Percentiles rank a stretch among this genome's conserved stretches.
phyloP scores from a whole-genome alignment of 108 stramenopile species.

The Nannochloropsis gaditana region DNA sequence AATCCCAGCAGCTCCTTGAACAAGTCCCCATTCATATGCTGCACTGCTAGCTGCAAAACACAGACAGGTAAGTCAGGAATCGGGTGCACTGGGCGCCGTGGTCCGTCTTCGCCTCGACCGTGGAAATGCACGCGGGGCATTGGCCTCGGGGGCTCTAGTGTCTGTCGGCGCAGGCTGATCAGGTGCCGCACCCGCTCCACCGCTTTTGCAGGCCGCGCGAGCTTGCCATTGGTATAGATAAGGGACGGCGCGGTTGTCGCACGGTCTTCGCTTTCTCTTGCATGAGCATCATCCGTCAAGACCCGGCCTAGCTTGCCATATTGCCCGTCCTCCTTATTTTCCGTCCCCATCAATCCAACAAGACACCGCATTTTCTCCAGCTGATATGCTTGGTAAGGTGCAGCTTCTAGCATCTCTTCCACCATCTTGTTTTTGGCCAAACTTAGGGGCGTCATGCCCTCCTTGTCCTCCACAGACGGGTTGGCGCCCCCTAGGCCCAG shows the following conservation, averaged over 20 bases:
- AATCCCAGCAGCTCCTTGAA: not conserved
- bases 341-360: not conserved
- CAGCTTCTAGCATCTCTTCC: not conserved
- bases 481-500: not conserved
- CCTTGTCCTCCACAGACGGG: not conserved
- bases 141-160: not conserved
- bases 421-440: not conserved
- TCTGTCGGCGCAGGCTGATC: not conserved
- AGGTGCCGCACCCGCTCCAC: conserved; percentile 10
- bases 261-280: not conserved
- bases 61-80: not conserved
- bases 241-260: not conserved
- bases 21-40: conserved; percentile 2
- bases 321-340: not conserved
- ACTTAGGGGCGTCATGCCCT: not conserved
- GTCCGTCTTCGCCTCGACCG: not conserved
- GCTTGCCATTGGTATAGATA: not conserved
- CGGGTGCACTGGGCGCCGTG: not conserved
- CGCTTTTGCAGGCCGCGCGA: not conserved
- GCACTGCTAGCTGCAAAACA: not conserved
- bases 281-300: not conserved
- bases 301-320: not conserved
- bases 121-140: not conserved
- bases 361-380: conserved; percentile 1
- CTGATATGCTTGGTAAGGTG: conserved; percentile 8